Evolutionary conservation across 306 rosid genomes (phyloP).

Genomic region (Citrullus mucosospermus): DNA sequence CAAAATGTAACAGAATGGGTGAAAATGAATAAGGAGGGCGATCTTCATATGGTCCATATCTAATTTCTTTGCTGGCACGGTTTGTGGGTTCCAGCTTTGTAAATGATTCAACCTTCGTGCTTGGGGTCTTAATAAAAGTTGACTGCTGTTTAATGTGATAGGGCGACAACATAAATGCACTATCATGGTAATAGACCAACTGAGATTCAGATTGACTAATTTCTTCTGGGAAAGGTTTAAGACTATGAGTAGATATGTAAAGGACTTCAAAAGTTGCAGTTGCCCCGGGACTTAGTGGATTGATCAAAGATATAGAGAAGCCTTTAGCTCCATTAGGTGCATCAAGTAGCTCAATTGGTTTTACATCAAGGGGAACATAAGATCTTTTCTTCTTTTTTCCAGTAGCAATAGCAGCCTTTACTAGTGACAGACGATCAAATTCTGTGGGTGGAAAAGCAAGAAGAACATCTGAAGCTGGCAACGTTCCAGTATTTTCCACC

Average conservation of each 20-base stretch:
- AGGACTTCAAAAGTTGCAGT: conserved; percentile 66
- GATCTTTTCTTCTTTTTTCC: conserved; percentile 74
- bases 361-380: conserved; percentile 65
- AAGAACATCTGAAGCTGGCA: conserved; percentile 60
- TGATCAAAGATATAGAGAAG: conserved; percentile 48
- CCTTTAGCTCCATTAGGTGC: conserved; percentile 80
- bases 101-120: conserved; percentile 66
- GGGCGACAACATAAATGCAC: conserved; percentile 75
- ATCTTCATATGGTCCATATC: conserved; percentile 78
- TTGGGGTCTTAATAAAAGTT: conserved; percentile 74
- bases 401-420: conserved; percentile 58
- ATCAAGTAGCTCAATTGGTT: conserved; percentile 46
- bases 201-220: conserved; percentile 88
- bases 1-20: conserved; percentile 83
- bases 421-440: conserved; percentile 51
- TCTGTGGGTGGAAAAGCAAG: conserved; percentile 76
- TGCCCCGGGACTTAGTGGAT: conserved; percentile 48
- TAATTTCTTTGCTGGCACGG: conserved; percentile 57
- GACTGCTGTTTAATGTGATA: conserved; percentile 76
- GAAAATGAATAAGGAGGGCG: conserved; percentile 57
- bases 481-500: conserved; percentile 69
- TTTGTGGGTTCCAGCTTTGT: conserved; percentile 63
- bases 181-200: conserved; percentile 79
- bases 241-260: conserved; percentile 61
- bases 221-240: conserved; percentile 89